These are phyloP conservation scores for Dissoconium aciculare DNA, from an alignment of 2,329 filamentous ascomycete species.

Conservation along the genomic window DNA sequence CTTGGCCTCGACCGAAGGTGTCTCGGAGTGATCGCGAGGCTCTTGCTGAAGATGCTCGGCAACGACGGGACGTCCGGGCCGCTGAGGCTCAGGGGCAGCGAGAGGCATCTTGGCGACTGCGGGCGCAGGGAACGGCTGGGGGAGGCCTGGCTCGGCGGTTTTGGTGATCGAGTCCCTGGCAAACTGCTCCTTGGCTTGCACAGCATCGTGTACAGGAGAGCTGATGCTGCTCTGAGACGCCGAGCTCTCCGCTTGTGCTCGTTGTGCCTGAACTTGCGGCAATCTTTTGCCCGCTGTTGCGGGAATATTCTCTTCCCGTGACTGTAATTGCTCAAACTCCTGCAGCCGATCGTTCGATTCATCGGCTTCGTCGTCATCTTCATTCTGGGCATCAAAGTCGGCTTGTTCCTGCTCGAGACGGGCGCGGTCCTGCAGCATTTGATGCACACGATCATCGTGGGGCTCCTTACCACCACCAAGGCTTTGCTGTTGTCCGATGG, in stretches of 20 bases:
- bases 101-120: slow-evolving; percentile 45
- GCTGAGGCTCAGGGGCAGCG: slow-evolving; percentile 76
- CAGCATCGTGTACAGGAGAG: slow-evolving; percentile 27
- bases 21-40: slow-evolving; percentile 60
- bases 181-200: slow-evolving; percentile 71
- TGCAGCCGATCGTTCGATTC: slow-evolving; percentile 50
- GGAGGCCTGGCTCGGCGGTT: slow-evolving; percentile 44
- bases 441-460: slow-evolving; percentile 42
- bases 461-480: slow-evolving; percentile 26
- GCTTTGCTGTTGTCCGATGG: slow-evolving; percentile 30
- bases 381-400: slow-evolving; percentile 35
- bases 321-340: slow-evolving; percentile 68
- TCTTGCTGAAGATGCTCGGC: slow-evolving; percentile 56
- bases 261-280: slow-evolving; percentile 10
- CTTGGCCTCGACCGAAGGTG: slow-evolving; percentile 54
- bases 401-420: slow-evolving; percentile 47
- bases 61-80: slow-evolving; percentile 59
- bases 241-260: too few species aligned
- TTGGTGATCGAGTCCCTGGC: slow-evolving; percentile 51
- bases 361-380: slow-evolving; percentile 28
- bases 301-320: slow-evolving; percentile 24
- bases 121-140: slow-evolving; percentile 59
- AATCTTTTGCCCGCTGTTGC: slow-evolving; percentile 22
- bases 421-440: slow-evolving; percentile 46
- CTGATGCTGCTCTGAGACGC: slow-evolving; percentile 13